Evolutionary conservation across 2,329 filamentous ascomycete species (phyloP), one percentile per base, ranked within the genome.

Genomic region (Pseudofabraea citricarpa): DNA sequence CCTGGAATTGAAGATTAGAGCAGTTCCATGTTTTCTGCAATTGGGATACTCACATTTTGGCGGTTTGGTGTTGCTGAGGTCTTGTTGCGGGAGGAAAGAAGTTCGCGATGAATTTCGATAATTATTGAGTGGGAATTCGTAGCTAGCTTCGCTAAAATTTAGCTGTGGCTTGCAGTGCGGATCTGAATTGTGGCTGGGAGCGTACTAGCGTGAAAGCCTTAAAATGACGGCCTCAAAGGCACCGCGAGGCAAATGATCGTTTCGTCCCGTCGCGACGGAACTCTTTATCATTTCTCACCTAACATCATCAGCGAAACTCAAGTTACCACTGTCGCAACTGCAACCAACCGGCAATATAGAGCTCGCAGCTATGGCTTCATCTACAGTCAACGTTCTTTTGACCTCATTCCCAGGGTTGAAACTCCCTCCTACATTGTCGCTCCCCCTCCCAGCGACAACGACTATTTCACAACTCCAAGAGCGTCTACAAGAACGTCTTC

Each of bases 341-440:
- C 19, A n/a, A n/a, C n/a, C n/a, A n/a, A n/a, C n/a, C n/a, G n/a
- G n/a, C 18, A 18, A 12, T 7, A 16, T 7, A 12, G 23, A 26
- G 7, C n/a, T n/a, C n/a, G n/a, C n/a, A n/a, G n/a, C n/a, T 12
- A 87, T 87, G 81, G 68, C 71, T 29, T 57, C 72, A 2, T 65
- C 63, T 50, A 78, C 70, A 29, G 69, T 95, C 61, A 95, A 95
- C 66, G 74, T 97, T 50, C 79, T 97, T 46, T 72, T 98, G 48
- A 84, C 88, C 55, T 88, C 85, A 49, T 91, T 97, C 59, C 75
- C 84, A 6, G 91, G 91, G 50, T 76, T 95, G 15, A 83, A 84
- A 36, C 76, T 95, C 6, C 90, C 91, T 2, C 71, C 85, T n/a
- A 94, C 90, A 1, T 73, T 95, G 24, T 81, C 85, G 4, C 73